Evolutionary conservation across 108 stramenopile species (phyloP), one percentile per base, ranked within the genome.

Genomic region (Fragilaria crotonensis): DNA sequence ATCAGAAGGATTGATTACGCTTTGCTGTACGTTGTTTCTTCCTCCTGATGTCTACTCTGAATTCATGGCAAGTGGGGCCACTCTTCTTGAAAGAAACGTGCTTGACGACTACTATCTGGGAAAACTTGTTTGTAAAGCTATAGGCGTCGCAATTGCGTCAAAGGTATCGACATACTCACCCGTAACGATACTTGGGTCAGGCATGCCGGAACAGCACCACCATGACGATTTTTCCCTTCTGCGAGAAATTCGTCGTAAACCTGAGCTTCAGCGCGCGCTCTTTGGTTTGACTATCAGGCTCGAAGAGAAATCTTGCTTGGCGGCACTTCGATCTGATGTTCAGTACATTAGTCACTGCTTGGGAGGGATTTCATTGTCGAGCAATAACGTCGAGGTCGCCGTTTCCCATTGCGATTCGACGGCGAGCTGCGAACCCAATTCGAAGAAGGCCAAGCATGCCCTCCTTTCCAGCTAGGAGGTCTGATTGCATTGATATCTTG

Each of bases 71-170:
- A 58, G 51, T 41, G 28, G 30, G 44, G 29, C 48, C 44, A 20
- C 60, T 0, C 64, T 14, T 54, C 57, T 75, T 45, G 76, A 64
- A 18, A 46, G 49, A 55, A 56, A 56, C 47, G 70, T 80, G 48
- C 46, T 70, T 52, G 61, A 78, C 22, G 85, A 90, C 67, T 78
- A 62, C 47, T 90, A 80, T 66, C 68, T 87, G 33, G 85, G 89
- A 0, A 73, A 79, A 18, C 66, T 90, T 18, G 85, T 83, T 9
- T 72, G 79, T 18, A 50, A 67, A 25, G 48, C 81, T 3, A 57
- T 91, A 23, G 57, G 77, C 20, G 55, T 62, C 22, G 73, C 73
- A 23, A 65, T 83, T 29, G 46, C 64, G 19, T 25, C 33, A 52
- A 78, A 81, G 61, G 20, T 53, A 44, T 33, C 45, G 26, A 11